Base-by-base conservation (phyloP, 768 basidiomycete genomes). In the Russula brevipes region DNA sequence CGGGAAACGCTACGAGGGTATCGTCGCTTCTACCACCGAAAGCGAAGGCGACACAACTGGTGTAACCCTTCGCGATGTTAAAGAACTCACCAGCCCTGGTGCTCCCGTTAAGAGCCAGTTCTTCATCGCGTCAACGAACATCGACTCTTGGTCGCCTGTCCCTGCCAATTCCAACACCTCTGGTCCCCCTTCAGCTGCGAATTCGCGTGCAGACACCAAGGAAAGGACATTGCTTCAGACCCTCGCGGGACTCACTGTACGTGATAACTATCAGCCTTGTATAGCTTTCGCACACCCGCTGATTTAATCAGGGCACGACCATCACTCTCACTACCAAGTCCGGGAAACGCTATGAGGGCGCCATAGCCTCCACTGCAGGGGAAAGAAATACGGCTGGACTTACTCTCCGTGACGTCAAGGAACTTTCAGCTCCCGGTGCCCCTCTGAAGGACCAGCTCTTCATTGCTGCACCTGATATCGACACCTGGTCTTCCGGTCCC, bases 281-380 rank as follows among this genome's bases (percentile, higher is more conserved):
- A 61, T 55, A 66, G 61, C 42, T 54, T 55, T 64, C 60, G 64
- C 61, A 55, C 66, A 31, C 52, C 17, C 30, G 49, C 59, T 8
- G 52, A 51, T 46, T 24, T 36, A 66, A 54, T 35, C 69, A 88
- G 90, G 89, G 91, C 45, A 89, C 87, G 5, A 89, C 87, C 42
- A 79, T 93, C 70, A 88, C 89, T n/a, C 80, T 93, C 63, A 72
- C 74, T 30, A 88, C 87, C 50, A 89, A 89, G 80, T 80, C 85
- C 14, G 77, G 79, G 39, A 80, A 83, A 69, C 88, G 88, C 66
- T 87, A 84, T 72, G 88, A 92, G 72, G 91, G 90, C 60, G 83
- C 84, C 66, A 77, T 93, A 60, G 76, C 69, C 14, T 84, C 84
- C 31, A 86, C 87, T 45, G 72, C 72, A 61, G 76, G 72, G 24